These are phyloP conservation scores for Pseudisothecium myosuroides DNA, from an alignment of 225 moss, liverwort and hornwort genomes.

Conservation along the genomic window DNA sequence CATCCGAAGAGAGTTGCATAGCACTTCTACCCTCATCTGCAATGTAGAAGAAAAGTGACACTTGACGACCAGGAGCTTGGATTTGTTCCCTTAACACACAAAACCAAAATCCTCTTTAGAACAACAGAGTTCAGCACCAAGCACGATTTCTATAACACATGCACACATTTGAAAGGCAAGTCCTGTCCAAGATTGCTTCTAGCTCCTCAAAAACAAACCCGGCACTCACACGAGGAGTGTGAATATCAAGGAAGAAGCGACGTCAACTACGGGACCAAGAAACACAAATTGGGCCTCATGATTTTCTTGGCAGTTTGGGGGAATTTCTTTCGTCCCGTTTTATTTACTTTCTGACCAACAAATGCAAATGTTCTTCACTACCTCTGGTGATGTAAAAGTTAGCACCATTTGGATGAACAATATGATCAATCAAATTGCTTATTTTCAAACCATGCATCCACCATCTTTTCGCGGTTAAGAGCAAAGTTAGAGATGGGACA, in stretches of 20 bases:
- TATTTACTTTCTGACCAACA: neutral
- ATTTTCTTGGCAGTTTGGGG: neutral
- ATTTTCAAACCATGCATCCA: neutral
- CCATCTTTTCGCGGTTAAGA: neutral
- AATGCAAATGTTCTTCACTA: neutral
- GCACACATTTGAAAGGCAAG: neutral
- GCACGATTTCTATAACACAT: neutral
- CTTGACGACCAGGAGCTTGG: slow-evolving; percentile 28
- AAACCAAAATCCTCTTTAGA: neutral
- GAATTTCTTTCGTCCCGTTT: neutral
- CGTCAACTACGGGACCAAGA: neutral
- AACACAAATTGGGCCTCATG: neutral
- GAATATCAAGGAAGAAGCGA: neutral
- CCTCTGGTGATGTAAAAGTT: neutral
- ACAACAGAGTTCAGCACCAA: neutral
- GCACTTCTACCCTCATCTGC: slow-evolving; percentile 62
- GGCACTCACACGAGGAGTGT: neutral
- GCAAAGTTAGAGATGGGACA: neutral
- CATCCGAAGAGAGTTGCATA: slow-evolving; percentile 44
- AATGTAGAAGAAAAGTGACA: slow-evolving; percentile 80
- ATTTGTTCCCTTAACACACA: slow-evolving; percentile 25
- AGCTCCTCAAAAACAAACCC: neutral
- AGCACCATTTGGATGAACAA: neutral
- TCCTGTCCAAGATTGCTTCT: neutral
- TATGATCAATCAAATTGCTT: neutral